Evolutionary conservation across 495 filamentous ascomycete genomes (phyloP), one percentile per base, ranked within the genome.

Genomic region (Aspergillus mulundensis): DNA sequence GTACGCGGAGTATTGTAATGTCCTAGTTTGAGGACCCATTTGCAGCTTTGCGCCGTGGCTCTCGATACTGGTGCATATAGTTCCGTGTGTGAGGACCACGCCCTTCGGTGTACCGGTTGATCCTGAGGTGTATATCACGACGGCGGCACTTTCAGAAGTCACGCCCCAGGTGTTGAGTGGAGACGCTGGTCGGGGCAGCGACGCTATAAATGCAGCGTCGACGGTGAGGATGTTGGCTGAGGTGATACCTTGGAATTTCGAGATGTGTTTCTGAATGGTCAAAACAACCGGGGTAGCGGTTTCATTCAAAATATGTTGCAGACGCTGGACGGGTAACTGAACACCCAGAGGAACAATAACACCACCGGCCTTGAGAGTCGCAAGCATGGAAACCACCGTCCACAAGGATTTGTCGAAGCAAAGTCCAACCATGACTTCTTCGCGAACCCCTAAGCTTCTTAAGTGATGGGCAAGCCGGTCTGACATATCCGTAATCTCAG

Each of bases 301-400:
- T 3, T 59, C 44, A 20, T 77, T 60, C 12, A 82, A 67, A 45
- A 84, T 79, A 16, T 64, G 69, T 14, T 69, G 62, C 32, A 81
- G 65, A 15, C 81, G 70, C 7, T 71, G 70, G 50, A 69, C 61
- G 0, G 82, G 81, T 20, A 77, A 63, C 0, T 63, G 60, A 5
- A 72, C 66, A 55, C 82, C 78, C 4, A 84, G 58, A 1, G 68
- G 69, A 5, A 82, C 70, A 60, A 76, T 73, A 0, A 70, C 76
- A 16, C 70, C 75, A 1, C 81, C 81, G 28, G 77, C 75, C 54
- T 72, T 76, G 5, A 75, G 61, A 8, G 81, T 68, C 0, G 73
- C 77, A 2, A 79, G 52, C 57, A 72, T 66, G 7, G 71, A 60
- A 7, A 81, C 64, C 5, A 71, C 36, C 2, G 66, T 63, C 73